Evolutionary conservation across 352 stramenopile genomes (phyloP).

Genomic region (Phytophthora boehmeriae): DNA sequence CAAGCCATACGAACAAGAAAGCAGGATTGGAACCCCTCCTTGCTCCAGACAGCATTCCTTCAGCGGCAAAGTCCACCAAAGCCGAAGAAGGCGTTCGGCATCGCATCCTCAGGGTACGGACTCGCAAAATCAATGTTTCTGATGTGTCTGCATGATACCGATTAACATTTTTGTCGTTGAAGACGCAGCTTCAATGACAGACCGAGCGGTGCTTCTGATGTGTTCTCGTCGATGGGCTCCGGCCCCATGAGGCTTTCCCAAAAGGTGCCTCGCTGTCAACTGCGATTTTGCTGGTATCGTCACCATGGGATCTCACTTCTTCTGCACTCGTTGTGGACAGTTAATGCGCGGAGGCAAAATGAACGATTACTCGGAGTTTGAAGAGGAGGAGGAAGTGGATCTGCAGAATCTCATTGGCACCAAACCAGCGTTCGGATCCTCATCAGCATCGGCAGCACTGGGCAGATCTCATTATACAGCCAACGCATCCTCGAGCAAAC

Average conservation of each 20-base stretch:
- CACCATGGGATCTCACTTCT: conserved; percentile 7
- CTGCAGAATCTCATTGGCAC: conserved; percentile 76
- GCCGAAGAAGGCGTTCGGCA: conserved; percentile 51
- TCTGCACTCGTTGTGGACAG: conserved; percentile 21
- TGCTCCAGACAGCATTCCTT: conserved; percentile 71
- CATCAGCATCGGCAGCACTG: conserved; percentile 14
- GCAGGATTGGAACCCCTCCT: conserved; percentile 40
- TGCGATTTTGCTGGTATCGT: not conserved
- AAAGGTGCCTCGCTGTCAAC: conserved; percentile 41
- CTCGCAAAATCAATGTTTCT: not conserved
- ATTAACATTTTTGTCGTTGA: conserved; percentile 2
- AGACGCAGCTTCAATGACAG: conserved; percentile 59
- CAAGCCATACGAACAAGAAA: conserved; percentile 14
- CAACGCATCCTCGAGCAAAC: conserved; percentile 16
- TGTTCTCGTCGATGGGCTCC: conserved; percentile 68
- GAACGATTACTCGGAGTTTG: conserved; percentile 80
- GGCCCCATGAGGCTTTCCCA: conserved; percentile 61
- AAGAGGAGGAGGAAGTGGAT: conserved; percentile 81
- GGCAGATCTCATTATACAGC: conserved; percentile 2
- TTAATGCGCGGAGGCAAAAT: conserved; percentile 77
- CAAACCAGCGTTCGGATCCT: conserved; percentile 16
- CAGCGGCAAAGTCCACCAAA: conserved; percentile 61
- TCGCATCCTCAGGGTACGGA: conserved; percentile 51
- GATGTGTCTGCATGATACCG: conserved; percentile 1
- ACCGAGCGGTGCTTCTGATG: conserved; percentile 44